Evolutionary conservation across 257 asterid species (phyloP).

Genomic region (Przewalskia tangutica): DNA sequence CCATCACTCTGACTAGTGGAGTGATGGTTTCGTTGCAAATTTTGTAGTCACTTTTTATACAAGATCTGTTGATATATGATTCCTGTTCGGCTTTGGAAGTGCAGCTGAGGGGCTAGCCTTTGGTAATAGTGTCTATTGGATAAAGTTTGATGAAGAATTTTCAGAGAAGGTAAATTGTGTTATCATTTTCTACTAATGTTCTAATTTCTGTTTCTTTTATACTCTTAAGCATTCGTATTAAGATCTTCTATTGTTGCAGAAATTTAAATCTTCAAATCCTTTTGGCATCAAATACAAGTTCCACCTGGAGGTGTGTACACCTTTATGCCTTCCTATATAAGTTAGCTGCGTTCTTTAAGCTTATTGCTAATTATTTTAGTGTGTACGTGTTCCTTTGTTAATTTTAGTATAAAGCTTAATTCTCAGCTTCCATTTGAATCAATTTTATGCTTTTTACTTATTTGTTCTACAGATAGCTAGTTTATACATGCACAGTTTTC

Average conservation of each 20-base stretch:
- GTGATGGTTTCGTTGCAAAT: neutral
- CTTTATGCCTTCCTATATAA: neutral
- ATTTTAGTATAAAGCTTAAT: neutral
- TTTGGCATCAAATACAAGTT: constrained; percentile 90
- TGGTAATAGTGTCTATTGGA: constrained; percentile 89
- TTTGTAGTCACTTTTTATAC: neutral
- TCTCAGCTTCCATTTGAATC: neutral
- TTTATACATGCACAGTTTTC: neutral
- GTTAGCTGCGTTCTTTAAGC: neutral
- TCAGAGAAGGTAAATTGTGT: constrained; percentile 47
- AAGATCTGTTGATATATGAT: neutral
- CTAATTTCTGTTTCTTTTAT: neutral
- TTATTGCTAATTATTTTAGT: neutral
- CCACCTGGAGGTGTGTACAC: constrained; percentile 72
- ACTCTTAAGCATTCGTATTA: neutral
- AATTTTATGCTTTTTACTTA: neutral
- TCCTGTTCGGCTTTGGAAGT: constrained; percentile 11
- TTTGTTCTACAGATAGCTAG: neutral
- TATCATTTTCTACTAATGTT: neutral
- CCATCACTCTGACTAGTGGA: neutral
- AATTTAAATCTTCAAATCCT: constrained; percentile 76
- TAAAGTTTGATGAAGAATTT: constrained; percentile 72
- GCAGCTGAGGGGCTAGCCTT: constrained; percentile 86
- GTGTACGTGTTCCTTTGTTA: neutral
- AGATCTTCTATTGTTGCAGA: constrained; percentile 37